A percentile compares a stretch with the other conserved stretches of the same genome.
phyloP scores from a whole-genome alignment of 2,329 filamentous ascomycete species.

The Myriosclerotinia scirpicola region DNA sequence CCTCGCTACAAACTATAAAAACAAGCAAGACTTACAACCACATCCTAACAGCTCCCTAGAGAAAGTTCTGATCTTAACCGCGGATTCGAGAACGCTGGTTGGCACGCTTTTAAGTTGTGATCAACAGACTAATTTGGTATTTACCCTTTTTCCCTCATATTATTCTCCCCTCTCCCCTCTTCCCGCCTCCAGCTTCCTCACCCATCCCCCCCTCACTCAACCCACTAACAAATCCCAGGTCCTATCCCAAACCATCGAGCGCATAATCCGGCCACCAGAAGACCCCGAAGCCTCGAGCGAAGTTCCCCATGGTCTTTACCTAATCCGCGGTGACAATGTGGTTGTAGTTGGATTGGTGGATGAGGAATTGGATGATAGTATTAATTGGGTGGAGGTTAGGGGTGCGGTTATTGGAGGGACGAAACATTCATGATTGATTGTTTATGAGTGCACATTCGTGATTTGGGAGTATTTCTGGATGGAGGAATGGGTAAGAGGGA shows the following conservation, averaged over 20 bases:
- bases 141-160: not conserved
- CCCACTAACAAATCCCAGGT: conserved; percentile 53
- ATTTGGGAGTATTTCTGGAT: not conserved
- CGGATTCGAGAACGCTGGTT: conserved; percentile 82
- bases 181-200: no score
- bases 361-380: conserved; percentile 82
- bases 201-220: not conserved
- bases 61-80: conserved; percentile 87
- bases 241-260: conserved; percentile 78
- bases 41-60: conserved; percentile 56
- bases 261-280: conserved; percentile 83
- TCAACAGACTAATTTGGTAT: conserved; percentile 82
- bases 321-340: conserved; percentile 93
- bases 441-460: not conserved
- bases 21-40: conserved; percentile 37
- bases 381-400: conserved; percentile 90
- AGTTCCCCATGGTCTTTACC: conserved; percentile 81
- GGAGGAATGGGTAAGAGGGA: not conserved
- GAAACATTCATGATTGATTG: conserved; percentile 62
- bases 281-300: conserved; percentile 79
- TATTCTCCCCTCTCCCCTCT: no score
- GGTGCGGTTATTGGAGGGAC: conserved; percentile 80
- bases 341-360: conserved; percentile 87
- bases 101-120: conserved; percentile 85
- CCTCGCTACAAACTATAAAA: not conserved